phyloP scores from a whole-genome alignment of 1,284 basidiomycete species.

The Pseudozyma pruni region DNA sequence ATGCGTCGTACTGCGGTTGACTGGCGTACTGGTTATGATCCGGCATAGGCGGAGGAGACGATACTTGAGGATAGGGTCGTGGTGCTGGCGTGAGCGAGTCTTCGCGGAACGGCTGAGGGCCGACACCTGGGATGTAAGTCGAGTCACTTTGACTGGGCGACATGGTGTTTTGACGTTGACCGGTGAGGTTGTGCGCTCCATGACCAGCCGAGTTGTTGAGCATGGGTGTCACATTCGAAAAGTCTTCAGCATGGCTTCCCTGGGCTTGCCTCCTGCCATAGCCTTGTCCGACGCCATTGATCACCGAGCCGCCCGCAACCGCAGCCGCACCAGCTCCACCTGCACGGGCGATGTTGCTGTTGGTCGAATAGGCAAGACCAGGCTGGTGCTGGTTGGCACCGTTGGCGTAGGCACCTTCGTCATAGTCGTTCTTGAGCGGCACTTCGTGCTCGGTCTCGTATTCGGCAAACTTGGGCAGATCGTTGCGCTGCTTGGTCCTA shows the following conservation, averaged over 20 bases:
- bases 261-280: constrained; percentile 48
- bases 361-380: constrained; percentile 44
- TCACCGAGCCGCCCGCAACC: constrained; percentile 28
- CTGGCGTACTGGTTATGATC: constrained; percentile 19
- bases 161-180: constrained; percentile 27
- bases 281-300: constrained; percentile 54
- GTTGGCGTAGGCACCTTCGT: constrained; percentile 38
- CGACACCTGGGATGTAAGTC: constrained; percentile 47
- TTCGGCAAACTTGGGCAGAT: constrained; percentile 63
- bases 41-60: constrained; percentile 32
- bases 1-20: constrained; percentile 33
- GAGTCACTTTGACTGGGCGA: constrained; percentile 25
- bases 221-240: constrained; percentile 32
- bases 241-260: constrained; percentile 25
- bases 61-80: constrained; percentile 32
- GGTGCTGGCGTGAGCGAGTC: constrained; percentile 31
- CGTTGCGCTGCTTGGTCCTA: constrained; percentile 20
- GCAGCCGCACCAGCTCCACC: constrained; percentile 21
- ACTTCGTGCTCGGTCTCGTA: constrained; percentile 61
- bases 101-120: constrained; percentile 58
- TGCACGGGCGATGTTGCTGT: constrained; percentile 23
- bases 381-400: constrained; percentile 29
- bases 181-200: constrained; percentile 35
- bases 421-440: constrained; percentile 59
- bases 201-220: constrained; percentile 50